Percentiles rank a stretch among this genome's conserved stretches.
phyloP scores from a whole-genome alignment of 306 rosid genomes.

The Lathyrus tuberosus region DNA sequence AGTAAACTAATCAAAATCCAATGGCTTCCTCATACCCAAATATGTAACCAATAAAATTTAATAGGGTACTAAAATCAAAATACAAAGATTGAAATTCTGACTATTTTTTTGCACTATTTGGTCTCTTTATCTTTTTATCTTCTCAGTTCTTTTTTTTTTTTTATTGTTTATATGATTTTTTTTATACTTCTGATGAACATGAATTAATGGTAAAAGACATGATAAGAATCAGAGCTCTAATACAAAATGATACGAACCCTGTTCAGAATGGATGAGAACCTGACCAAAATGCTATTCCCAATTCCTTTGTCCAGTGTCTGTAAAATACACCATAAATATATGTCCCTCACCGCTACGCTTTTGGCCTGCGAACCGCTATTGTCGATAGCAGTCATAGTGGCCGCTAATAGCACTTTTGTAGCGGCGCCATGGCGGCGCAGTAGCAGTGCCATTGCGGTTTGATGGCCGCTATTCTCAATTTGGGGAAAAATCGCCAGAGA shows the following conservation, averaged over 20 bases:
- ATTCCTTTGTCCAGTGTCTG: no score
- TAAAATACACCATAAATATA: no score
- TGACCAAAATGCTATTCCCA: not conserved
- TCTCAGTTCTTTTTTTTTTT: not conserved
- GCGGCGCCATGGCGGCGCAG: no score
- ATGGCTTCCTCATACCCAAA: not conserved
- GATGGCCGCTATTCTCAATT: no score
- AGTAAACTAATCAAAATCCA: not conserved
- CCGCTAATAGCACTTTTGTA: no score
- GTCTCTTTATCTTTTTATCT: not conserved
- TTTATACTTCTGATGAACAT: not conserved
- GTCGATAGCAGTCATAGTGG: no score
- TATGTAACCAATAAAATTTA: not conserved
- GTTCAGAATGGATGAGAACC: not conserved
- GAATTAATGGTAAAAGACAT: not conserved
- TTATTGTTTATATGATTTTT: not conserved
- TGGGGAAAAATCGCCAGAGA: no score
- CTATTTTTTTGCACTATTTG: not conserved
- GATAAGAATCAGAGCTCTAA: not conserved
- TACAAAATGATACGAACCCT: not conserved
- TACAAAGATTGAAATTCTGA: not conserved
- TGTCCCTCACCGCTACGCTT: no score
- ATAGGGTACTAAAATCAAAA: not conserved
- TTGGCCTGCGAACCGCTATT: no score
- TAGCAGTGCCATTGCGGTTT: no score